These are phyloP conservation scores for Termitomyces sp. DNA, from an alignment of 768 basidiomycete species.

Conservation along the genomic window DNA sequence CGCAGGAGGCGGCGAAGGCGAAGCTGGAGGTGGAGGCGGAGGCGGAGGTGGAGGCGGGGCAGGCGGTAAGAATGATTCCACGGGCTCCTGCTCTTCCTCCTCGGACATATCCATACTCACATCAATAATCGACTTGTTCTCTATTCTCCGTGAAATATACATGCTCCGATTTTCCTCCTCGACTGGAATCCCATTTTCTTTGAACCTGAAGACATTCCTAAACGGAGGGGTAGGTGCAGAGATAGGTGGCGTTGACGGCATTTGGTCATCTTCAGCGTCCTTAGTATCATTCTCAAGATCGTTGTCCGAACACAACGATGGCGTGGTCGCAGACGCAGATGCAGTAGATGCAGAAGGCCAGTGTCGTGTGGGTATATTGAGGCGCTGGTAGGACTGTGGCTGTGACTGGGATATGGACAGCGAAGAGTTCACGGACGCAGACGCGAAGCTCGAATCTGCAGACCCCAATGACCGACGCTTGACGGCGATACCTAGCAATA, in stretches of 20 bases:
- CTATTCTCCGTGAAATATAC: not conserved
- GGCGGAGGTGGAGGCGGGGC: not conserved
- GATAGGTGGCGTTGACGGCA: conserved; percentile 50
- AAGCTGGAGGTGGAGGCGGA: not conserved
- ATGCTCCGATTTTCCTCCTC: not conserved
- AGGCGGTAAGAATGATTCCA: too few species aligned
- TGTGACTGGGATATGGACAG: conserved; percentile 13
- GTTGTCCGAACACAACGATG: conserved; percentile 74
- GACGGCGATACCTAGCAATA: conserved; percentile 19
- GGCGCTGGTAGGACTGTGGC: conserved; percentile 15
- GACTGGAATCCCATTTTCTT: conserved; percentile 16
- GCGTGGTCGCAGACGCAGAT: conserved; percentile 41
- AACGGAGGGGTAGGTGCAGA: conserved; percentile 24
- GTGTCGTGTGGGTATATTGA: conserved; percentile 6
- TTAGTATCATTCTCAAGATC: conserved; percentile 46
- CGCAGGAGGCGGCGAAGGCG: not conserved
- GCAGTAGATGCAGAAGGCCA: conserved; percentile 8
- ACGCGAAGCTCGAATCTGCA: conserved; percentile 24
- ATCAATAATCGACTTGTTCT: conserved; percentile 27
- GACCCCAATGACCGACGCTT: conserved; percentile 35
- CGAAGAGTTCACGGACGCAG: conserved; percentile 8
- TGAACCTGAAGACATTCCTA: conserved; percentile 17
- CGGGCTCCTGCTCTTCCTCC: not conserved
- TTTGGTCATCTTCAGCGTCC: conserved; percentile 48
- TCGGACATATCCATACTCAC: conserved; percentile 27